A percentile compares a stretch with the other conserved stretches of the same genome.
phyloP scores from a whole-genome alignment of 2,329 filamentous ascomycete species.

The Fusarium phyllophilum region DNA sequence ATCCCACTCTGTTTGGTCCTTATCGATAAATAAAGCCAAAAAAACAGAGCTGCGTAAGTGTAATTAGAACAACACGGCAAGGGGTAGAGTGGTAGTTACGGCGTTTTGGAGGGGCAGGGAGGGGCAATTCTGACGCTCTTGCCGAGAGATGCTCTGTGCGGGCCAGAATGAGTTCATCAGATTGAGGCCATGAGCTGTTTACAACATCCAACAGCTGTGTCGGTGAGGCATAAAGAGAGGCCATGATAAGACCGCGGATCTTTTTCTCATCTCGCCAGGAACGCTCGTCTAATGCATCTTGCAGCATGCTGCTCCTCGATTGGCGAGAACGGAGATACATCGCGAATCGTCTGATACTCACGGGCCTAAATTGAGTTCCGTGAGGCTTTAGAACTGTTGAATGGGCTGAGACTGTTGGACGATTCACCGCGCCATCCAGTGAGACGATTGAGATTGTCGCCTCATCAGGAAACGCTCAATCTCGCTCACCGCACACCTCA shows the following conservation, averaged over 20 bases:
- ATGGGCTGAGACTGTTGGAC: conserved; percentile 38
- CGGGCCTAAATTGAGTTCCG: conserved; percentile 15
- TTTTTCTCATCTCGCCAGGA: conserved; percentile 24
- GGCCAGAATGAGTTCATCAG: conserved; percentile 39
- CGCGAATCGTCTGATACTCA: conserved; percentile 23
- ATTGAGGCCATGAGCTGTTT: conserved; percentile 39
- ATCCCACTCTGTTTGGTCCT: conserved; percentile 25
- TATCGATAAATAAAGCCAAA: conserved; percentile 40
- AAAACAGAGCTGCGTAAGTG: conserved; percentile 12
- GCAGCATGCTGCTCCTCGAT: conserved; percentile 34
- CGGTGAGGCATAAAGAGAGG: conserved; percentile 38
- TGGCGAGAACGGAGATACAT: conserved; percentile 29
- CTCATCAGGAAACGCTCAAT: conserved; percentile 21
- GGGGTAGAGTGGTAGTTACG: conserved; percentile 24
- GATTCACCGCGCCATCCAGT: conserved; percentile 29
- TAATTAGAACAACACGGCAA: conserved; percentile 14
- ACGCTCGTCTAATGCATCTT: conserved; percentile 33
- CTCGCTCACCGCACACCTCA: conserved; percentile 43
- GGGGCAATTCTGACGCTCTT: conserved; percentile 30
- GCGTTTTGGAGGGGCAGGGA: conserved; percentile 27
- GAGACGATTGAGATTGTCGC: conserved; percentile 24
- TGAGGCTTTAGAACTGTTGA: conserved; percentile 17
- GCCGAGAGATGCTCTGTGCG: conserved; percentile 35
- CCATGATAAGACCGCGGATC: conserved; percentile 34
- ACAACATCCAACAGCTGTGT: conserved; percentile 36